Base-by-base conservation (phyloP, 441 rosid genomes). In the Manihot esculenta region DNA sequence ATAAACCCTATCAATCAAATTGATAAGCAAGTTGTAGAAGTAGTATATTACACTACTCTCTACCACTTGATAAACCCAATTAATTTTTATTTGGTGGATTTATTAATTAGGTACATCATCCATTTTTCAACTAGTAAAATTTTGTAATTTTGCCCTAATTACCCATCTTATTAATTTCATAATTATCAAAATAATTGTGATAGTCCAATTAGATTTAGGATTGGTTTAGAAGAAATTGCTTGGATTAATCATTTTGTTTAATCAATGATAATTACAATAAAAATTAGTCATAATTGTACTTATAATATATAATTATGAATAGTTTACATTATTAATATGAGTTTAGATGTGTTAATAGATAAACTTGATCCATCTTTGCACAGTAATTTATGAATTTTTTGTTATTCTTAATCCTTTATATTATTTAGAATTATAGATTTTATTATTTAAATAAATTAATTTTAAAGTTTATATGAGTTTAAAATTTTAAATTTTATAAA, bases 31-130 rank as follows among this genome's bases (percentile, higher is more conserved):
- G 49, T 27, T 18, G 23, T 41, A 5, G 18, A 74, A 63, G 23
- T 41, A 58, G 66, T 70, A 64, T 17, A 45, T 62, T 44, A 70
- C 72, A 64, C 68, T 44, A 65, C 58, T 71, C 67, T 49, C 7
- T 20, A 18, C 50, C 61, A 59, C 65, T 66, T 69, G 30, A 60
- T 30, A 66, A 9, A 70, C 74, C 71, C 65, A n/a, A n/a, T n/a
- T 70, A 70, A 74, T 50, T 50, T n/a, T 64, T 23, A 23, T 67
- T 72, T 49, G 47, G 18, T 59, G 33, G 27, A 59, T 70, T 59
- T 33, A 18, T 61, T 54, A n/a, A 18, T 61, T 54, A 61, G 24
- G 20, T 7, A 51, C 68, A 62, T 35, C 60, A 62, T 38, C 9
- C 49, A 11, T 10, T 58, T 42, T 23, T 45, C 24, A 27, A 42